These are phyloP conservation scores for Chlamydomonas asymmetrica DNA, from an alignment of 139 green algal species.

Conservation along the genomic window DNA sequence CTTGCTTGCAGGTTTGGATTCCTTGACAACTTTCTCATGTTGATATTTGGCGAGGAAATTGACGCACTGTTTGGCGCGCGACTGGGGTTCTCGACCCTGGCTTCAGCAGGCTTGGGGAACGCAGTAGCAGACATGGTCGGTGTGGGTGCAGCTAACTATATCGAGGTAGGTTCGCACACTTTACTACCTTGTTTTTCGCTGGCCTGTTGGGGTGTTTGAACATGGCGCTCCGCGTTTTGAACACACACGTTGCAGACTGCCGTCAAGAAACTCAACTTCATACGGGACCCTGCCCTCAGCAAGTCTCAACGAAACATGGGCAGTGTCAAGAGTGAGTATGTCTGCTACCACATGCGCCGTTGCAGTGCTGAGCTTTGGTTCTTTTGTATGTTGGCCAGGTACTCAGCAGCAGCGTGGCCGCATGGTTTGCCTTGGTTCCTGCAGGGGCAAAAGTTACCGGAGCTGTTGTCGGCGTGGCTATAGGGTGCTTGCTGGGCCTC, in stretches of 20 bases:
- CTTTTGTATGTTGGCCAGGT: not conserved
- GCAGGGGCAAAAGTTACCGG: conserved; percentile 20
- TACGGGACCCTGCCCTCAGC: not conserved
- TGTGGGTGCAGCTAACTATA: conserved; percentile 28
- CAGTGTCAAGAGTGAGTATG: too few species aligned
- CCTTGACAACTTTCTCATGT: conserved; percentile 47
- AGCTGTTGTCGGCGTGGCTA: conserved; percentile 9
- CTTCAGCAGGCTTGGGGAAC: conserved; percentile 47
- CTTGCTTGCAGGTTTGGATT: too few species aligned
- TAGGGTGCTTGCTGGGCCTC: conserved; percentile 18
- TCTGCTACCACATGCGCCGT: not conserved
- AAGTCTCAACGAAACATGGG: too few species aligned
- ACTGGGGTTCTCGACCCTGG: conserved; percentile 45
- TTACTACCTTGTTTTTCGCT: not conserved
- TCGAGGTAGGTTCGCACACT: conserved; percentile 3
- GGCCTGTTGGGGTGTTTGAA: not conserved
- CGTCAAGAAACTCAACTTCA: too few species aligned
- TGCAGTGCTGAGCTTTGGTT: not conserved
- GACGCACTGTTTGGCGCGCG: conserved; percentile 37
- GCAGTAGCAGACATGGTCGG: conserved; percentile 25
- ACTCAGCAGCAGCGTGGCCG: too few species aligned
- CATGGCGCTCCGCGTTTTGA: not conserved
- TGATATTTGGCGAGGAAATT: conserved; percentile 49
- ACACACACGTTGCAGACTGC: too few species aligned
- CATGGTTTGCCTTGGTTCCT: too few species aligned